Conservation (phyloP, 2,329 filamentous ascomycete genomes). For the Sphaerostilbella broomeana region DNA sequence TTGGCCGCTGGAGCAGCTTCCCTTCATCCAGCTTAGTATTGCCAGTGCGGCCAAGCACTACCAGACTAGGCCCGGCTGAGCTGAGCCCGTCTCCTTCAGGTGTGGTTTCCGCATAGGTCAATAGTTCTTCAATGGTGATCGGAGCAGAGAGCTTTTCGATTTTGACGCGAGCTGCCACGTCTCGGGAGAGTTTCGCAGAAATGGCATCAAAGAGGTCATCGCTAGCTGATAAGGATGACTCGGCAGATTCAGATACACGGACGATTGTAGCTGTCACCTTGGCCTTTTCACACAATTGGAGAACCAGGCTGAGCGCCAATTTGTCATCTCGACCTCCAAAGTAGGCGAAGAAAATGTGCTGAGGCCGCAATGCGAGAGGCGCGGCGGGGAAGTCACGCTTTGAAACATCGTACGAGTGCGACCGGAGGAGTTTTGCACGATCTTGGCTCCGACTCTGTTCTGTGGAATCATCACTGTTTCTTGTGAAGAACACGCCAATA, state of each 20-base stretch:
- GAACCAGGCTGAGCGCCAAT: constrained; percentile 68
- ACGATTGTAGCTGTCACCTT: constrained; percentile 73
- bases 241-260: constrained; percentile 21
- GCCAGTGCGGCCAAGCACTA: constrained; percentile 20
- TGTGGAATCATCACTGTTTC: constrained; percentile 41
- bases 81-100: constrained; percentile 4
- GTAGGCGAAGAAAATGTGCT: constrained; percentile 83
- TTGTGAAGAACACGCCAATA: constrained; percentile 74
- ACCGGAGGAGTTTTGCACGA: constrained; percentile 38
- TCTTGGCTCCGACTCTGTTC: constrained; percentile 24
- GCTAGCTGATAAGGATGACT: constrained; percentile 2
- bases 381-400: constrained; percentile 49
- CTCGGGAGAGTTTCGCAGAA: constrained; percentile 10
- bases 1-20: constrained; percentile 15
- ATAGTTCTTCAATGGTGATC: constrained; percentile 19
- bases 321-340: constrained; percentile 79
- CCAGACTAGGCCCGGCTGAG: constrained; percentile 15
- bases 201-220: constrained; percentile 14
- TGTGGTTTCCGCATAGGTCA: constrained; percentile 16
- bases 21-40: constrained; percentile 17
- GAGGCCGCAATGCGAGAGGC: constrained; percentile 60
- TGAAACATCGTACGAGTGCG: constrained; percentile 51
- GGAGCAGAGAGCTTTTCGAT: constrained; percentile 15
- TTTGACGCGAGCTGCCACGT: constrained; percentile 16
- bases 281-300: constrained; percentile 76